phyloP scores from a whole-genome alignment of 2,329 filamentous ascomycete genomes.

The Waltergamsia citrina region DNA sequence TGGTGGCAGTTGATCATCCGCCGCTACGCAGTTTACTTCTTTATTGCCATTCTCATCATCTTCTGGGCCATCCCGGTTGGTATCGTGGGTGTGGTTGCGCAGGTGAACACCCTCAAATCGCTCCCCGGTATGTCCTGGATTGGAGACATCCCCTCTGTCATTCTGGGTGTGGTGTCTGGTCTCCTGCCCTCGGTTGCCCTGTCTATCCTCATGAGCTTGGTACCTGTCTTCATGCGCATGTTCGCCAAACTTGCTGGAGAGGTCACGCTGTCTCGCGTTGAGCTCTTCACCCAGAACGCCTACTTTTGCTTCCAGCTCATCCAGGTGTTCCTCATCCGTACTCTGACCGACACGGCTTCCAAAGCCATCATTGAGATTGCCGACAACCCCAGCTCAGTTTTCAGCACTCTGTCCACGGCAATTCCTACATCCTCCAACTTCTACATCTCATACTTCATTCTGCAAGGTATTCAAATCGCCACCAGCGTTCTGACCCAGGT shows the following conservation, averaged over 20 bases:
- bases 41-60: slow-evolving; percentile 65
- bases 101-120: slow-evolving; percentile 61
- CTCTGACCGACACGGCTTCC: slow-evolving; percentile 69
- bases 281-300: slow-evolving; percentile 82
- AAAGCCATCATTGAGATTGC: slow-evolving; percentile 56
- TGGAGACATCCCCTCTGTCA: slow-evolving; percentile 52
- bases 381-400: slow-evolving; percentile 49
- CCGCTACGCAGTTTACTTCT: slow-evolving; percentile 50
- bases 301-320: slow-evolving; percentile 89
- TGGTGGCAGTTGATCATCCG: slow-evolving; percentile 73
- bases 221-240: slow-evolving; percentile 56
- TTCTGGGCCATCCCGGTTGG: slow-evolving; percentile 78
- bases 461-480: slow-evolving; percentile 76
- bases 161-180: slow-evolving; percentile 75
- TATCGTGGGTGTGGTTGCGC: slow-evolving; percentile 75
- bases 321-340: slow-evolving; percentile 88
- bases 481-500: slow-evolving; percentile 63
- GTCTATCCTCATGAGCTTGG: slow-evolving; percentile 71
- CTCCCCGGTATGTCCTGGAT: slow-evolving; percentile 69
- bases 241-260: slow-evolving; percentile 74
- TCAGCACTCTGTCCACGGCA: slow-evolving; percentile 57
- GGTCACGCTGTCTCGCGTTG: slow-evolving; percentile 68
- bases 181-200: slow-evolving; percentile 73
- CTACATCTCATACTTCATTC: slow-evolving; percentile 82
- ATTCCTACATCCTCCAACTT: slow-evolving; percentile 85